phyloP scores from a whole-genome alignment of 192 early-diverging fungal species.

The Spizellomyces sp. region DNA sequence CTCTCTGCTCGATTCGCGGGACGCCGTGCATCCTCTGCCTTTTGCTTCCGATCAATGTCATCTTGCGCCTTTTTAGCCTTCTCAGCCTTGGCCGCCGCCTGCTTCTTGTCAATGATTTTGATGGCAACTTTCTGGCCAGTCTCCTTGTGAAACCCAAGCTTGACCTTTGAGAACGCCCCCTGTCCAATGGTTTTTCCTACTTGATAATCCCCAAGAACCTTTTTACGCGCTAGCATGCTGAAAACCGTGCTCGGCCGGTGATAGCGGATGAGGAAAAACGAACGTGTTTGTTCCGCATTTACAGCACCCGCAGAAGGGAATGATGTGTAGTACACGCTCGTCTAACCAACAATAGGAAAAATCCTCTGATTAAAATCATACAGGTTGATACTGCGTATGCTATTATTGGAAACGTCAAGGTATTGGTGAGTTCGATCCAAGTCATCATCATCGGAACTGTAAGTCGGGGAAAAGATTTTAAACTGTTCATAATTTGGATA shows the following conservation, averaged over 20 bases:
- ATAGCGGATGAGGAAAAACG: too few relatives aligned
- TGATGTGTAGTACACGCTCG: too few relatives aligned
- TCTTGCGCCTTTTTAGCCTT: conserved; percentile 53
- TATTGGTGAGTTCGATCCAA: too few relatives aligned
- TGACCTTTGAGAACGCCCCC: conserved; percentile 71
- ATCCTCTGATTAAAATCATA: too few relatives aligned
- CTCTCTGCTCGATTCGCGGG: background rate
- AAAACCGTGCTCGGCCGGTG: background rate
- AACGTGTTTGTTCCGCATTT: too few relatives aligned
- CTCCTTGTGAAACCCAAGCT: conserved; percentile 59
- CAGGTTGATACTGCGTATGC: too few relatives aligned
- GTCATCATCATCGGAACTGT: too few relatives aligned
- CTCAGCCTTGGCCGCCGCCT: conserved; percentile 53
- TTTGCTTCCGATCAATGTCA: conserved; percentile 40
- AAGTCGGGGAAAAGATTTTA: too few relatives aligned
- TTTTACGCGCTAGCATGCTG: conserved; percentile 48
- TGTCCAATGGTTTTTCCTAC: conserved; percentile 66
- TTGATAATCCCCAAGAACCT: conserved; percentile 57
- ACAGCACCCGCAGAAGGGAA: too few relatives aligned
- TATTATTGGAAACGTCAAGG: too few relatives aligned
- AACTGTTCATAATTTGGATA: too few relatives aligned
- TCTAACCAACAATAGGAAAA: too few relatives aligned
- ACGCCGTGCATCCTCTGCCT: conserved; percentile 31
- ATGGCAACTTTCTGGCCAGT: conserved; percentile 67
- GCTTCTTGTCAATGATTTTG: conserved; percentile 66